Base-by-base conservation (phyloP, 805 yeast species). In the Lachancea nothofagi region DNA sequence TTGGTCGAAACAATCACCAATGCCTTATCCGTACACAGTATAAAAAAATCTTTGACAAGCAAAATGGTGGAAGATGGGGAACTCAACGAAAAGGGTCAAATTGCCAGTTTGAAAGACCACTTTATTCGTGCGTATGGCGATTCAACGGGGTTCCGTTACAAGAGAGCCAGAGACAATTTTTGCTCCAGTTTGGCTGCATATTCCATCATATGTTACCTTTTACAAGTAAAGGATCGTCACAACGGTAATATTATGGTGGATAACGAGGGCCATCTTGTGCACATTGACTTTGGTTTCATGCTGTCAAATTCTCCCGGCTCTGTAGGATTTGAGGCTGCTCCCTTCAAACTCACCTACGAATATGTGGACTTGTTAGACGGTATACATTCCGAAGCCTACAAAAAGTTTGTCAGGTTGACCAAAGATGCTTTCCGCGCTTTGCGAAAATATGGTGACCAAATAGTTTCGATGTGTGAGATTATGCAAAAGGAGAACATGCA, bases 201-300 rank as follows among this genome's bases (percentile, higher is more conserved):
- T 62, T 88, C 97, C 0, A 78, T 93, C 13, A 80, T 93, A 24
- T 87, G 96, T 45, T 93, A 88, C 50, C 66, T 90, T 29, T 67
- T 93, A 36, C 97, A 90, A 64, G 85, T 93, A 44, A 93, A 93
- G 59, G 98, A 93, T 62, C 76, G 98, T 50, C 98, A 90, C 58
- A 90, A 90, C 57, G 98, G 98, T 55, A 93, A 93, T 60, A 89
- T 93, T 43, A 90, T 93, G 98, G 69, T 90, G 28, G 98, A 93
- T 56, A 79, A 82, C 43, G 95, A 90, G 44, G 98, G 98, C 0
- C 98, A 93, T 57, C 83, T 93, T 9, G 79, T 90, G 33, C 95
- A 86, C 61, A 93, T 93, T 51, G 98, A 93, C 64, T 93, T 93
- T 66, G 98, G 98, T 0, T 90, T 87, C 60, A 64, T 90, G 58